Evolutionary conservation across 352 stramenopile species (phyloP), one percentile per base, ranked within the genome.

Genomic region (Phytophthora fragariaefolia): DNA sequence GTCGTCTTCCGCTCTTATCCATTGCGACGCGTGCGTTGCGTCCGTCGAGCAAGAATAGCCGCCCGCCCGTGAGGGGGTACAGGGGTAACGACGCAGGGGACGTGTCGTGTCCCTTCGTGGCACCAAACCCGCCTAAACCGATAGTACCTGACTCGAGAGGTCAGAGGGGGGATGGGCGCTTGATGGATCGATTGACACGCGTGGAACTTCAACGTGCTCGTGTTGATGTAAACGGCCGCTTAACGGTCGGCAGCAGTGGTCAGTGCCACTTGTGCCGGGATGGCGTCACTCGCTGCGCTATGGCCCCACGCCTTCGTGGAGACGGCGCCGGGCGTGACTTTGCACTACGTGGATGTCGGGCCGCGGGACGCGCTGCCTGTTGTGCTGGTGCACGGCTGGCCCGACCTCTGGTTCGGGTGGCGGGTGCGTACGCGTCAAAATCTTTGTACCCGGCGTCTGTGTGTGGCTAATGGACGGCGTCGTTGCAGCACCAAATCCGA

Each of bases 341-440:
- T 91, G 17, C 83, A 90, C 62, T 91, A 82, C 48, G 74, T 91
- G 52, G 76, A 87, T 26, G 81, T 81, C 6, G 80, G 81, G 3
- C 80, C 77, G 23, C 55, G 59, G 27, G 74, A 88, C 47, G 80
- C 61, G 38, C 47, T 85, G 58, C 74, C 80, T 0, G 56, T 91
- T n/a, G 79, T 92, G 58, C 67, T 92, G 43, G 77, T 92, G 48
- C 83, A 92, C 57, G 81, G 83, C n/a, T 90, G 79, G 75, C 83
- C 83, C 26, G 83, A 92, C 30, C 62, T 91, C 50, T 91, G 80
- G 83, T 91, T 87, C 43, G 82, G 79, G 1, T 89, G 82, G 80
- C 74, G 79, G 36, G 68, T 79, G 55, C 54, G 68, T 65, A n/a
- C 47, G 22, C 8, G 8, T 20, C 20, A 46, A 36, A 10, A 4